phyloP scores from a whole-genome alignment of 208 protist genomes.

The Crithidia thermophila region DNA sequence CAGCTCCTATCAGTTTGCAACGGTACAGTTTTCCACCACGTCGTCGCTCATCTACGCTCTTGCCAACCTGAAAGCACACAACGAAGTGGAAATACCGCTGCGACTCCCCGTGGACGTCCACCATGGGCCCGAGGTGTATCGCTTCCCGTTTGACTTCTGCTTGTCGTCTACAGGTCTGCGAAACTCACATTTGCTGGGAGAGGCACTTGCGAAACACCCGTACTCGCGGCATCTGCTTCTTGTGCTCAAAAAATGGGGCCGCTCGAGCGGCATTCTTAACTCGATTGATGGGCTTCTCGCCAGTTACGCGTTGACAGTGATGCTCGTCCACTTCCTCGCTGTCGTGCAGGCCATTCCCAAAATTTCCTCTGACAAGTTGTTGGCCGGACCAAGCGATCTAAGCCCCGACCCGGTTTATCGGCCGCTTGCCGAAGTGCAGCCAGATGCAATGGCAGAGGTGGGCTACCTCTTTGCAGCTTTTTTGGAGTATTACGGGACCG shows the following conservation, averaged over 20 bases:
- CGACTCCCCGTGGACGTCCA: conserved; percentile 77
- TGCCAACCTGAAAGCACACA: conserved; percentile 67
- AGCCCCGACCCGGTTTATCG: conserved; percentile 59
- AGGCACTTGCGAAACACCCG: conserved; percentile 64
- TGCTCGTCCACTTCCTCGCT: conserved; percentile 85
- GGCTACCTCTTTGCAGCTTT: conserved; percentile 81
- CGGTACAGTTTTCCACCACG: conserved; percentile 71
- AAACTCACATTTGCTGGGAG: conserved; percentile 81
- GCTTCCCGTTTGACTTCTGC: conserved; percentile 92
- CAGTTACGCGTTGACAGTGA: conserved; percentile 87
- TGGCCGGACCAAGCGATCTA: conserved; percentile 56
- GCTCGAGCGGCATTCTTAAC: conserved; percentile 76
- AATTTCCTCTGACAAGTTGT: conserved; percentile 39
- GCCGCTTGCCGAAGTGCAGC: conserved; percentile 34
- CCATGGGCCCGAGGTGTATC: conserved; percentile 84
- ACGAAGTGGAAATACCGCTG: conserved; percentile 76
- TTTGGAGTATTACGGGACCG: conserved; percentile 83
- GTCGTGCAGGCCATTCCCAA: conserved; percentile 62
- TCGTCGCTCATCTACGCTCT: conserved; percentile 70
- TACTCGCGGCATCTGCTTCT: conserved; percentile 85
- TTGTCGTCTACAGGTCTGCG: conserved; percentile 82
- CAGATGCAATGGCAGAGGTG: conserved; percentile 54
- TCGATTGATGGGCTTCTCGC: conserved; percentile 90
- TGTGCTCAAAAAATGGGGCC: conserved; percentile 87
- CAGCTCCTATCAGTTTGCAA: conserved; percentile 73